Evolutionary conservation across 192 early-diverging fungal genomes (phyloP).

Genomic region (Phlyctochytrium arcticum): DNA sequence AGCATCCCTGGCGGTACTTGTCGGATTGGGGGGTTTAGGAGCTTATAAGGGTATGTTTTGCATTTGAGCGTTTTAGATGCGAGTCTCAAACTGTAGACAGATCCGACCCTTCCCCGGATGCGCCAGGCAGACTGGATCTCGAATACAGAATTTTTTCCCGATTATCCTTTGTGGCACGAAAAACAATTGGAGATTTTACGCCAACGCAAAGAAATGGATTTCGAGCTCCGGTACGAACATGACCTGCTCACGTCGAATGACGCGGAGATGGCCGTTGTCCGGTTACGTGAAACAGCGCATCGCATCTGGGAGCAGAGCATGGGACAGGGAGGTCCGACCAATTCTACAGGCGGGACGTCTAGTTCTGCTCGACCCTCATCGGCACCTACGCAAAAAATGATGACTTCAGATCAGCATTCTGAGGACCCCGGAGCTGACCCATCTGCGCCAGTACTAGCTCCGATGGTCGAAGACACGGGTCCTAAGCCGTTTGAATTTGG

Average conservation of each 20-base stretch:
- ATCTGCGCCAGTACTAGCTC: background rate
- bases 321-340: no score
- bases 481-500: constrained; percentile 40
- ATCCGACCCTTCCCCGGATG: constrained; percentile 27
- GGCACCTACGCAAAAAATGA: background rate
- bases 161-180: constrained; percentile 38
- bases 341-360: constrained; percentile 13
- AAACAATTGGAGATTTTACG: constrained; percentile 28
- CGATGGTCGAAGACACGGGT: background rate
- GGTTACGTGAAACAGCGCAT: constrained; percentile 44
- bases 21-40: no score
- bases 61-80: no score
- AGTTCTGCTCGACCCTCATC: constrained; percentile 18
- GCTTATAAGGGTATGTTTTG: no score
- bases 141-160: constrained; percentile 26
- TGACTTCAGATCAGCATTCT: background rate
- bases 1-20: constrained; percentile 25
- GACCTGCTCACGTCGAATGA: constrained; percentile 40
- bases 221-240: constrained; percentile 47
- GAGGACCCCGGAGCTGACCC: background rate
- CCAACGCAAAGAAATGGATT: constrained; percentile 41
- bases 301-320: constrained; percentile 35
- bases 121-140: constrained; percentile 42
- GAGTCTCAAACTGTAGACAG: no score
- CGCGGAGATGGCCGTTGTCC: constrained; percentile 27